phyloP scores from a whole-genome alignment of 108 stramenopile species.

The Phaeodactylum tricornutum region DNA sequence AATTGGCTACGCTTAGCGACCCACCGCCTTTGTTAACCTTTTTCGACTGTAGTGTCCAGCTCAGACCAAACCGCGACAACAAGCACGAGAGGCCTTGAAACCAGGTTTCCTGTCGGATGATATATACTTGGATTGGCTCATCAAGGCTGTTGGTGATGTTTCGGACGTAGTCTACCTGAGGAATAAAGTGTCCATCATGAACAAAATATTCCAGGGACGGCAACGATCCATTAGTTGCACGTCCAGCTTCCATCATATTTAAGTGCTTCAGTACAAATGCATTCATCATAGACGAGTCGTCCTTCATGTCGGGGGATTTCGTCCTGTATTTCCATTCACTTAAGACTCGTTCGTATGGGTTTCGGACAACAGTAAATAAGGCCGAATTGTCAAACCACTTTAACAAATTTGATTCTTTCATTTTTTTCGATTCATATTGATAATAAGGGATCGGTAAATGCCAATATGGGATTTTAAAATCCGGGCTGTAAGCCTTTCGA shows the following conservation, averaged over 20 bases:
- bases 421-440: no score
- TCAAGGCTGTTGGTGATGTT: no score
- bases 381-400: slow-evolving; percentile 20
- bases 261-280: slow-evolving; percentile 17
- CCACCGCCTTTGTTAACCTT: no score
- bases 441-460: slow-evolving; percentile 22
- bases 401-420: no score
- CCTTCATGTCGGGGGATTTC: slow-evolving; percentile 1
- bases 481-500: slow-evolving; percentile 20
- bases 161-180: slow-evolving; percentile 25
- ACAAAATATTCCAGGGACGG: no score
- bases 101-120: no score
- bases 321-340: slow-evolving; percentile 31
- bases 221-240: not conserved
- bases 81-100: no score
- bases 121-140: no score
- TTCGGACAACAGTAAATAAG: slow-evolving; percentile 24
- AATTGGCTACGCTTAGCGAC: no score
- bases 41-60: no score
- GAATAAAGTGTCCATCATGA: slow-evolving; percentile 31
- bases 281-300: slow-evolving; percentile 20
- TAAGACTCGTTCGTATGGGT: slow-evolving; percentile 20
- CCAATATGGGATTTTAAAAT: slow-evolving; percentile 18
- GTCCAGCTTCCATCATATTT: not conserved
- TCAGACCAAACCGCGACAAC: no score